Conservation (phyloP, 1,139 yeast species). For the Nadsonia starkeyi-henricii region DNA sequence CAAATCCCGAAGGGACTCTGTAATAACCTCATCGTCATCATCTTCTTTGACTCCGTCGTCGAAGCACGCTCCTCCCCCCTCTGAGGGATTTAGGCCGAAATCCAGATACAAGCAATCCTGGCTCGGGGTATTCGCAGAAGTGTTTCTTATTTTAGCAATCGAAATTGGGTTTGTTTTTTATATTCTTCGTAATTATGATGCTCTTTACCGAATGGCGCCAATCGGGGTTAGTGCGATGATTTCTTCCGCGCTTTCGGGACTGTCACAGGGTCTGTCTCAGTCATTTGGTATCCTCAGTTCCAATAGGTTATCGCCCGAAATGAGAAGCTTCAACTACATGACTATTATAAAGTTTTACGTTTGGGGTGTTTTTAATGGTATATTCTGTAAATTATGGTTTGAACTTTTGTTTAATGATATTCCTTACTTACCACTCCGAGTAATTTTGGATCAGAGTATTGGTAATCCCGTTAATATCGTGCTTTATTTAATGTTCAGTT, state of each 20-base stretch:
- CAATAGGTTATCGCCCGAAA: constrained; percentile 6
- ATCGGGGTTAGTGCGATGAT: constrained; percentile 4
- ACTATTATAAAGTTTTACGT: constrained; percentile 22
- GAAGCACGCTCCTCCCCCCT: no score
- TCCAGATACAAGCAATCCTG: no score
- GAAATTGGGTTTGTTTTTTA: no score
- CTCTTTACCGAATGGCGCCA: constrained; percentile 2
- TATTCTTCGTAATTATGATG: neutral
- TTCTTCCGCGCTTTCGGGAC: constrained; percentile 3
- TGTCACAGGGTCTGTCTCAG: constrained; percentile 6
- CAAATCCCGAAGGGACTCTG: no score
- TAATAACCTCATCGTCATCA: no score
- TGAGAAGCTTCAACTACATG: neutral
- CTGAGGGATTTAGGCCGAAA: no score
- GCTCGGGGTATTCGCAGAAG: no score
- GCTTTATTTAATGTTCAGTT: constrained; percentile 15
- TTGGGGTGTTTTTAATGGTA: constrained; percentile 26
- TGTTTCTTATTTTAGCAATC: no score
- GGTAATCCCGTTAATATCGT: constrained; percentile 19
- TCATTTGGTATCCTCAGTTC: constrained; percentile 3
- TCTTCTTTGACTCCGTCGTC: no score
- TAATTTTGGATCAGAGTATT: constrained; percentile 16
- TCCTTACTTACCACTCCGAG: constrained; percentile 12
- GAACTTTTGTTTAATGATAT: constrained; percentile 14
- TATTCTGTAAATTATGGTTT: constrained; percentile 18